Evolutionary conservation across 768 basidiomycete genomes (phyloP).

Genomic region (Mrakia gelida): DNA sequence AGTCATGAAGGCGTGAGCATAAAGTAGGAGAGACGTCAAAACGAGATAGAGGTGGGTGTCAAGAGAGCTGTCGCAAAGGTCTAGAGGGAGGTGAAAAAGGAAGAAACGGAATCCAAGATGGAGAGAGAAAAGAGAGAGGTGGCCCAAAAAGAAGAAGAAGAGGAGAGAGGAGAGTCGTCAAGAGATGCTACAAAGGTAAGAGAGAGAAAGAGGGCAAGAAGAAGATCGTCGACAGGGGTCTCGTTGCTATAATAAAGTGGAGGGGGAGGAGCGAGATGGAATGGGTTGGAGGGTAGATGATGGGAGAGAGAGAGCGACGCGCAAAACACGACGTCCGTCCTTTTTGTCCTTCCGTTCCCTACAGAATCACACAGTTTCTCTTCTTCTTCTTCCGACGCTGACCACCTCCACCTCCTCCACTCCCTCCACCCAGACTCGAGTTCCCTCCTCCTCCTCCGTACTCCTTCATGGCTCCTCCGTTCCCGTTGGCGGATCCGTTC

Average conservation of each 20-base stretch:
- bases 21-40: neutral
- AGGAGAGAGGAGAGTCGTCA: neutral
- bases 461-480: neutral
- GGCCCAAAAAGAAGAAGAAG: neutral
- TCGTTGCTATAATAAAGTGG: neutral
- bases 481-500: neutral
- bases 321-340: neutral
- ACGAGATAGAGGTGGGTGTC: neutral
- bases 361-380: slow-evolving; percentile 24
- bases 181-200: neutral
- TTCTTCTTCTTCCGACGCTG: slow-evolving; percentile 23
- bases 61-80: too few relatives aligned
- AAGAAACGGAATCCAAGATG: neutral
- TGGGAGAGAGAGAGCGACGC: neutral
- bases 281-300: neutral
- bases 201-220: neutral
- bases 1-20: neutral
- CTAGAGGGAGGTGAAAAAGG: neutral
- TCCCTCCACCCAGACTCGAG: neutral
- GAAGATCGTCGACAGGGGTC: neutral
- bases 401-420: neutral
- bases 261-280: neutral
- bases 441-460: neutral
- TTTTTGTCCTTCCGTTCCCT: neutral
- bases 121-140: neutral